Evolutionary conservation across 495 filamentous ascomycete species (phyloP).

Genomic region (Tuber brumale): DNA sequence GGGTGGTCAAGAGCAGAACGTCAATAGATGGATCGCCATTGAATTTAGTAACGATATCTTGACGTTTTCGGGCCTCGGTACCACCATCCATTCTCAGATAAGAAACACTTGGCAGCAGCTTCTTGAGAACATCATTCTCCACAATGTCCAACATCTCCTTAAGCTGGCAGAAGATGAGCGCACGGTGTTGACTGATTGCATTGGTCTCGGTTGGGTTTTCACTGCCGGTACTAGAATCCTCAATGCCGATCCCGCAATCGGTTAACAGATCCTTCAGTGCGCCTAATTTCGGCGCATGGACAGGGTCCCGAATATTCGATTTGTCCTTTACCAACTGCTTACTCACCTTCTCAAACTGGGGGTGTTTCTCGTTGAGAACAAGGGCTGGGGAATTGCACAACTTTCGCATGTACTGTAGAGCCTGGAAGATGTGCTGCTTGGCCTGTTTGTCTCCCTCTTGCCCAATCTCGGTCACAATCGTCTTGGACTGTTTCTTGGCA

Average conservation of each 20-base stretch:
- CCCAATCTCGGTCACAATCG: constrained; percentile 68
- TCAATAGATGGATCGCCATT: constrained; percentile 96
- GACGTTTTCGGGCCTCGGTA: constrained; percentile 81
- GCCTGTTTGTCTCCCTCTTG: constrained; percentile 72
- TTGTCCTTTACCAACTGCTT: constrained; percentile 61
- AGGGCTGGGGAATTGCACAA: constrained; percentile 94
- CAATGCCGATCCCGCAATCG: constrained; percentile 87
- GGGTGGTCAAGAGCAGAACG: constrained; percentile 83
- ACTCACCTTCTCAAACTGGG: constrained; percentile 79
- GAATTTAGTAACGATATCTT: constrained; percentile 97
- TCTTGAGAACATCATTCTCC: constrained; percentile 78
- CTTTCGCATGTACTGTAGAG: constrained; percentile 98
- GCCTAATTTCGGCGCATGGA: constrained; percentile 85
- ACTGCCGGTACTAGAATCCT: constrained; percentile 51
- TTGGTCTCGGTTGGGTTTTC: constrained; percentile 61
- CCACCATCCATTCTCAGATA: constrained; percentile 86
- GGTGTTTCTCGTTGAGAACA: constrained; percentile 88
- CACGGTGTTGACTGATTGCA: constrained; percentile 88
- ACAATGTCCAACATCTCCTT: constrained; percentile 99
- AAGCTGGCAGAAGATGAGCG: constrained; percentile 97
- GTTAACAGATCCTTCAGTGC: constrained; percentile 83
- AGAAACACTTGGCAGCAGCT: constrained; percentile 76
- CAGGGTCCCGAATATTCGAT: constrained; percentile 71
- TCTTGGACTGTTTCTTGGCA: constrained; percentile 80
- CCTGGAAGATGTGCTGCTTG: constrained; percentile 98